phyloP scores from a whole-genome alignment of 2,329 filamentous ascomycete species.

The Alternaria triticina region DNA sequence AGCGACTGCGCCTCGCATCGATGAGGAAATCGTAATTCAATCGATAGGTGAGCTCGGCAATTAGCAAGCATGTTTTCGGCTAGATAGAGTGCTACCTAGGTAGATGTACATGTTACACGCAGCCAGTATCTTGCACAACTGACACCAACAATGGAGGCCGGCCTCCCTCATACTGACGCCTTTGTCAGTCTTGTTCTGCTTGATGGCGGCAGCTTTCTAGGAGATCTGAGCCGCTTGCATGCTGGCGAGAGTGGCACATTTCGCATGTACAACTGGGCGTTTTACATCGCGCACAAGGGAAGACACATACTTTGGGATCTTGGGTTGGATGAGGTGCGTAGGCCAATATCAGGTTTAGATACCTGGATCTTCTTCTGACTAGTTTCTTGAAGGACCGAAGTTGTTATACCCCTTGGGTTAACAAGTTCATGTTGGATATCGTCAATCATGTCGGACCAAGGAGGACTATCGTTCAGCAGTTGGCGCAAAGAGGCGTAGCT shows the following conservation, averaged over 20 bases:
- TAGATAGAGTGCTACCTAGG: not conserved
- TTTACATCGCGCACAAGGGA: slow-evolving; percentile 33
- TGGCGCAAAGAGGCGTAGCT: slow-evolving; percentile 27
- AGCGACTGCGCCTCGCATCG: not conserved
- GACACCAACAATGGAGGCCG: not conserved
- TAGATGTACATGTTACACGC: not conserved
- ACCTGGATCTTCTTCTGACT: not conserved
- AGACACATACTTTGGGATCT: slow-evolving; percentile 43
- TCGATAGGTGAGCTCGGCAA: not conserved
- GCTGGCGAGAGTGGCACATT: slow-evolving; percentile 33
- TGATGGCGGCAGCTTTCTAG: slow-evolving; percentile 44
- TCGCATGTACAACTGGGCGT: slow-evolving; percentile 47
- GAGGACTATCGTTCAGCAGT: slow-evolving; percentile 35
- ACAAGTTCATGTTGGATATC: slow-evolving; percentile 36
- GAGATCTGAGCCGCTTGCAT: slow-evolving; percentile 35
- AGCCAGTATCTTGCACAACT: not conserved
- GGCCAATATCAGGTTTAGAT: not conserved
- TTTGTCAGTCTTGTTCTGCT: slow-evolving; percentile 35
- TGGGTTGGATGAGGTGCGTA: slow-evolving; percentile 37
- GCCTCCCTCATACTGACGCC: slow-evolving; percentile 23
- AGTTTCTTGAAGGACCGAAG: slow-evolving; percentile 29
- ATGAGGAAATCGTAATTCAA: not conserved
- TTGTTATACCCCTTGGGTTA: slow-evolving; percentile 44
- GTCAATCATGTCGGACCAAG: slow-evolving; percentile 38
- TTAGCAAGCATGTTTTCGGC: not conserved